Base-by-base conservation (phyloP, 179 eudicot genomes). In the Kewa caespitosa region DNA sequence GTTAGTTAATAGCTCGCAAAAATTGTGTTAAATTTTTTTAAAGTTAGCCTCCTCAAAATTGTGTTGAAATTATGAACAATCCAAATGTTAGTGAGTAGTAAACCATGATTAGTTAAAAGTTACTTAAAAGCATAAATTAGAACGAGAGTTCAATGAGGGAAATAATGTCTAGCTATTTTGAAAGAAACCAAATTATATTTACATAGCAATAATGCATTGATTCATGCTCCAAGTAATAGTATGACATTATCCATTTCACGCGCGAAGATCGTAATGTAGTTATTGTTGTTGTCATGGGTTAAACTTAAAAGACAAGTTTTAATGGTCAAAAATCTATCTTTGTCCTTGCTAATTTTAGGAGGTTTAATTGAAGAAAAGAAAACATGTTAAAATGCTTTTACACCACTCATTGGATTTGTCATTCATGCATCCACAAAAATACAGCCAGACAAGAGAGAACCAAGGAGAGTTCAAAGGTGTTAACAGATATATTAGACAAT, bases 331-430 rank as follows among this genome's bases (percentile, higher is more conserved):
- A 70, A 39, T 30, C 8, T 38, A 22, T 34, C 25, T 23, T 2
- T 13, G 1, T 31, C 20, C 46, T 34, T 28, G 54, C 80, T 80
- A 80, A 38, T 65, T 55, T 80, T 66, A 31, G 83, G 15, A 30
- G 65, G 42, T 7, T 31, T 39, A 38, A 60, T 32, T 42, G 46
- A 66, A 38, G 34, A 50, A 52, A 62, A 18, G 61, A 52, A 62
- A 18, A 25, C 46, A 43, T 30, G 33, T 38, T 72, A 38, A 55
- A 68, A 73, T 12, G 55, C 70, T 23, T 65, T 70, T 31, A 64
- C 48, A 65, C 76, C 81, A 82, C 64, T 43, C 74, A 78, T 38
- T 31, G 38, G 18, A 38, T 74, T 70, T 67, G 38, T 64, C 31
- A 15, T 30, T 43, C 63, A 41, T 68, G 20, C 74, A 69, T 52